Evolutionary conservation across 192 early-diverging fungal species (phyloP).

Genomic region (Entomortierella parvispora): DNA sequence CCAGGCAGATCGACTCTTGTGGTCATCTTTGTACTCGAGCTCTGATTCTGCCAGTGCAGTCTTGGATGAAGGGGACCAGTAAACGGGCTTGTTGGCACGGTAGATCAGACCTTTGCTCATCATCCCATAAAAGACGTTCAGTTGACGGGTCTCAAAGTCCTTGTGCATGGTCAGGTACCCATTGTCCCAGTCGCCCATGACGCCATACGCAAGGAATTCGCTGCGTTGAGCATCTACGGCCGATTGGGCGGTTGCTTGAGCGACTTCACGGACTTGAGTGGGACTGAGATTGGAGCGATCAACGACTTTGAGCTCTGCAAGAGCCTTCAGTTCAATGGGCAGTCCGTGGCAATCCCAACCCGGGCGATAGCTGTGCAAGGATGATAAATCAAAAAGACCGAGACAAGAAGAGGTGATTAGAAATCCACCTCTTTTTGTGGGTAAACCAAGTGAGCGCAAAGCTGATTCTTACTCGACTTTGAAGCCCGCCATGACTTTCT

Average conservation of each 20-base stretch:
- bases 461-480: slow-evolving; percentile 69
- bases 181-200: slow-evolving; percentile 84
- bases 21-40: slow-evolving; percentile 82
- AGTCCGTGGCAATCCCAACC: slow-evolving; percentile 87
- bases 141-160: slow-evolving; percentile 77
- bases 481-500: slow-evolving; percentile 75
- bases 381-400: background rate
- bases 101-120: slow-evolving; percentile 77
- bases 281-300: slow-evolving; percentile 50
- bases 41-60: slow-evolving; percentile 86
- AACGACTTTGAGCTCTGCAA: slow-evolving; percentile 64
- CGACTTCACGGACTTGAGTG: slow-evolving; percentile 61
- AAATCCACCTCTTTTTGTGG: background rate
- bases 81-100: slow-evolving; percentile 82
- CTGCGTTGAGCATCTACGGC: slow-evolving; percentile 68
- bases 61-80: slow-evolving; percentile 85
- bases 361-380: slow-evolving; percentile 68
- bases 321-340: slow-evolving; percentile 84
- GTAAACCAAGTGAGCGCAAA: no score
- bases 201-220: slow-evolving; percentile 69
- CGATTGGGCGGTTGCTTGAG: slow-evolving; percentile 67
- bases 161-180: slow-evolving; percentile 76
- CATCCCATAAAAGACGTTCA: slow-evolving; percentile 78
- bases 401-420: background rate
- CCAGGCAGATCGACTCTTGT: slow-evolving; percentile 75